phyloP scores from a whole-genome alignment of 2,329 filamentous ascomycete species.

The Beauveria australis region DNA sequence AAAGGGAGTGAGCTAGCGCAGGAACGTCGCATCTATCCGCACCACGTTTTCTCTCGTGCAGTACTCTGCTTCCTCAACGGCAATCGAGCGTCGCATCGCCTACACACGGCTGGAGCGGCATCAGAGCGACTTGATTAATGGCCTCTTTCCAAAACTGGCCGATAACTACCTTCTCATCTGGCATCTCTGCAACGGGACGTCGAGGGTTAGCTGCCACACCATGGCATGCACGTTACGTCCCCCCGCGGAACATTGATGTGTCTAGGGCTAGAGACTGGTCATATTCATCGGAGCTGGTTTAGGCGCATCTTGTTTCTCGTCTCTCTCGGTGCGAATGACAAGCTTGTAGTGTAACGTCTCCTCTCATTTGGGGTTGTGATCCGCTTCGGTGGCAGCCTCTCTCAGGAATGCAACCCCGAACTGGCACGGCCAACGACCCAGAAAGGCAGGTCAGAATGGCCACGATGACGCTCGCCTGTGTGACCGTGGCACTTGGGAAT shows the following conservation, averaged over 20 bases:
- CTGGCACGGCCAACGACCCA: neutral
- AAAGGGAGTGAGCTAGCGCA: conserved; percentile 4
- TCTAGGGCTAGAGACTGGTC: too few relatives aligned
- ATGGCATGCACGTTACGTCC: neutral
- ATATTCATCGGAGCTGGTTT: too few relatives aligned
- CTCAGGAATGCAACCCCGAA: conserved; percentile 3
- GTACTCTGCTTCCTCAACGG: neutral
- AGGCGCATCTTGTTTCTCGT: neutral
- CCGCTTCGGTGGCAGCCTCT: neutral
- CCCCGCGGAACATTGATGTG: too few relatives aligned
- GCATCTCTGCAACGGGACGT: neutral
- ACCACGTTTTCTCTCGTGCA: neutral
- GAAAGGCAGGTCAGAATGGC: conserved; percentile 7
- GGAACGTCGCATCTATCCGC: conserved; percentile 11
- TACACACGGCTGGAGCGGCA: neutral
- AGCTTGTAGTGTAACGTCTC: conserved; percentile 6
- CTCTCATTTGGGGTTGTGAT: neutral
- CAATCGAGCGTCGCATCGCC: conserved; percentile 6
- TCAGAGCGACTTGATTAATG: neutral
- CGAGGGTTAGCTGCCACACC: neutral
- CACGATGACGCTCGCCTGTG: neutral
- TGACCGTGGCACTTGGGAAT: neutral
- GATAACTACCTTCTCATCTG: neutral
- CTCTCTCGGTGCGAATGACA: neutral
- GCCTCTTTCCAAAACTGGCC: neutral